These are phyloP conservation scores for Gliomastix tumulicola DNA, from an alignment of 2,329 filamentous ascomycete genomes.

Conservation along the genomic window DNA sequence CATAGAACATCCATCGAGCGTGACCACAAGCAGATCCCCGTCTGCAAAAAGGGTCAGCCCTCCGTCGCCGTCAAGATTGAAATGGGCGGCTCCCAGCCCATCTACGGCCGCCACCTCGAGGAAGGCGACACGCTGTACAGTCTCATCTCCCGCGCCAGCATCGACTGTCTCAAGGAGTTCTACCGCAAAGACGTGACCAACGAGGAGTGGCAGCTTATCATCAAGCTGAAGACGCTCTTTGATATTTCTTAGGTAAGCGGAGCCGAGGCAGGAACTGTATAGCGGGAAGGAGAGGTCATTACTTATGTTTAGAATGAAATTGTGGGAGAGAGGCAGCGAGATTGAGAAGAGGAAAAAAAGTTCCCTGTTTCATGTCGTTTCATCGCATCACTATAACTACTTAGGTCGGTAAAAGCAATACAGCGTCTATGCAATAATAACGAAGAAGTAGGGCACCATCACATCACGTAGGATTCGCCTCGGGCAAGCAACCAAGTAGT, in stretches of 20 bases:
- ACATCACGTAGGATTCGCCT: too few species aligned
- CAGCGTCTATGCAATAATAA: too few species aligned
- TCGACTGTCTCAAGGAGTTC: conserved; percentile 93
- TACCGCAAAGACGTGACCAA: conserved; percentile 81
- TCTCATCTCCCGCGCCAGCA: conserved; percentile 77
- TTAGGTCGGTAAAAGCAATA: too few species aligned
- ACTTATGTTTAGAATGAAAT: too few species aligned
- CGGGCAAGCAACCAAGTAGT: too few species aligned
- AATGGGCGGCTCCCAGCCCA: conserved; percentile 82
- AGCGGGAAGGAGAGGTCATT: neutral
- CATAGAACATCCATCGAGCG: conserved; percentile 87
- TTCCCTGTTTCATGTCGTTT: neutral
- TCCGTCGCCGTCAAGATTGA: conserved; percentile 98
- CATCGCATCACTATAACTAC: too few species aligned
- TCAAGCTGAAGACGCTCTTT: conserved; percentile 91
- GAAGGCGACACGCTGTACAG: conserved; percentile 86
- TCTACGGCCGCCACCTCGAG: conserved; percentile 91
- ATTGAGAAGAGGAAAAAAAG: neutral
- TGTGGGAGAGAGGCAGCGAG: neutral
- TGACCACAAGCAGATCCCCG: conserved; percentile 87
- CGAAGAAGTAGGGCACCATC: too few species aligned
- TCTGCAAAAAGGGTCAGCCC: conserved; percentile 96
- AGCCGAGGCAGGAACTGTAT: too few species aligned
- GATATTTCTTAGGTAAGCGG: conserved; percentile 67
- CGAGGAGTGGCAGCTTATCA: conserved; percentile 92